Conservation (phyloP, 805 yeast genomes). For the Citeromyces nyonsensis region DNA sequence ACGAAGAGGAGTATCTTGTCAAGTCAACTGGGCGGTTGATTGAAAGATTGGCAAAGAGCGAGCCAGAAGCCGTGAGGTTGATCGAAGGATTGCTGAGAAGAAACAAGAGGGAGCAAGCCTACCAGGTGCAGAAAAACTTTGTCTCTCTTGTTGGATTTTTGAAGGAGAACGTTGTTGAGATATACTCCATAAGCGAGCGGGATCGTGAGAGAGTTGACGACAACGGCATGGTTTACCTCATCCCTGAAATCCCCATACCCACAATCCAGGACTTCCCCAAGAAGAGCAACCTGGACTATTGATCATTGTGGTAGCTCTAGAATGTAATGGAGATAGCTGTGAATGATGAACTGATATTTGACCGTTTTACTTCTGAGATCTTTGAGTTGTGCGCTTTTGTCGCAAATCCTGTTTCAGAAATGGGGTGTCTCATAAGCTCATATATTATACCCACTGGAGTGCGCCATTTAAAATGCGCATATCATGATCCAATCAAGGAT, state of each 20-base stretch:
- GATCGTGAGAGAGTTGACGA: constrained; percentile 87
- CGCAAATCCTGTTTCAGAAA: too few species aligned
- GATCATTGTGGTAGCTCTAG: too few species aligned
- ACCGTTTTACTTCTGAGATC: too few species aligned
- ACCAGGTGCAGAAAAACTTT: constrained; percentile 59
- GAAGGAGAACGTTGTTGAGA: constrained; percentile 51
- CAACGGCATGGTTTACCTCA: constrained; percentile 65
- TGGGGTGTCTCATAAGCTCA: too few species aligned
- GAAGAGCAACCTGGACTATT: constrained; percentile 44
- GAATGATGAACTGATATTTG: too few species aligned
- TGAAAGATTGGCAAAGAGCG: constrained; percentile 65
- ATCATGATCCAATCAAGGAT: too few species aligned
- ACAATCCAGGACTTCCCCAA: constrained; percentile 45
- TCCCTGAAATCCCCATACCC: constrained; percentile 69
- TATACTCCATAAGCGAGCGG: constrained; percentile 66
- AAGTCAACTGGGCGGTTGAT: constrained; percentile 77
- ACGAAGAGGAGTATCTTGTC: constrained; percentile 91
- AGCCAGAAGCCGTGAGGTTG: constrained; percentile 57
- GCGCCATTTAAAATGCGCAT: too few species aligned
- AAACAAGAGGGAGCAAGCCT: constrained; percentile 62
- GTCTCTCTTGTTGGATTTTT: constrained; percentile 38
- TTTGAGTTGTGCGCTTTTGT: too few species aligned
- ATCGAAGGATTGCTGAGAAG: constrained; percentile 69
- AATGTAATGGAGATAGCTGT: too few species aligned
- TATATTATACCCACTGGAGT: too few species aligned